These are phyloP conservation scores for Metschnikowia corniflorae DNA, from an alignment of 805 yeast species.

Conservation along the genomic window DNA sequence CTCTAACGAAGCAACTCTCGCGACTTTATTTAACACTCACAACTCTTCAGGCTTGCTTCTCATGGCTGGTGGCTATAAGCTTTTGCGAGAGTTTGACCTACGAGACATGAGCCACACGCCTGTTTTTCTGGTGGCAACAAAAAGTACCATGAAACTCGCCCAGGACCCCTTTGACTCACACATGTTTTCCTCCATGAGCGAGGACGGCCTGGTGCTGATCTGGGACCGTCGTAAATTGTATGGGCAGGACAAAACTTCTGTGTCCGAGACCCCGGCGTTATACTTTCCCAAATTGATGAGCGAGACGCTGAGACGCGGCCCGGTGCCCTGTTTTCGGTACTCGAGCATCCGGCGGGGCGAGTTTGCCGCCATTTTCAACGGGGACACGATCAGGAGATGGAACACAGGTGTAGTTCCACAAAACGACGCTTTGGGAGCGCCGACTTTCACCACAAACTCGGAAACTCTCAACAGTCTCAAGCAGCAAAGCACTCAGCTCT, in stretches of 20 bases:
- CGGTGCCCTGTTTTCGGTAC: slow-evolving; percentile 64
- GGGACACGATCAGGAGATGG: slow-evolving; percentile 78
- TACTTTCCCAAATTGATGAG: slow-evolving; percentile 59
- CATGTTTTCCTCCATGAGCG: slow-evolving; percentile 71
- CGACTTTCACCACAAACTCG: slow-evolving; percentile 13
- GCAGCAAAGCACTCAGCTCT: slow-evolving; percentile 35
- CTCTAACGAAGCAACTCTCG: slow-evolving; percentile 70
- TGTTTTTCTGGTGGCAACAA: slow-evolving; percentile 69
- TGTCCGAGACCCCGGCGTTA: slow-evolving; percentile 53
- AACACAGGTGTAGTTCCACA: slow-evolving; percentile 57
- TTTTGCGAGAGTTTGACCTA: slow-evolving; percentile 72
- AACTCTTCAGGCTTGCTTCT: slow-evolving; percentile 30
- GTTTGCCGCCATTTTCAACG: slow-evolving; percentile 74
- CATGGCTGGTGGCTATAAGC: slow-evolving; percentile 73
- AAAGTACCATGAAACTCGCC: slow-evolving; percentile 63
- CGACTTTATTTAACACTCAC: slow-evolving; percentile 52
- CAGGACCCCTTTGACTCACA: slow-evolving; percentile 66
- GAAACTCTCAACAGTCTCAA: slow-evolving; percentile 23
- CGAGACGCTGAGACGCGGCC: slow-evolving; percentile 53
- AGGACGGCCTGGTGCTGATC: slow-evolving; percentile 78
- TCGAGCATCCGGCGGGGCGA: slow-evolving; percentile 66
- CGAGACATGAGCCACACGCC: slow-evolving; percentile 52
- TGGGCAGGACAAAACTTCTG: slow-evolving; percentile 14
- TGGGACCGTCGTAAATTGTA: slow-evolving; percentile 73
- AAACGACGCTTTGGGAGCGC: slow-evolving; percentile 1